Evolutionary conservation across 2,329 filamentous ascomycete genomes (phyloP).

Genomic region (Xylaria sp.): DNA sequence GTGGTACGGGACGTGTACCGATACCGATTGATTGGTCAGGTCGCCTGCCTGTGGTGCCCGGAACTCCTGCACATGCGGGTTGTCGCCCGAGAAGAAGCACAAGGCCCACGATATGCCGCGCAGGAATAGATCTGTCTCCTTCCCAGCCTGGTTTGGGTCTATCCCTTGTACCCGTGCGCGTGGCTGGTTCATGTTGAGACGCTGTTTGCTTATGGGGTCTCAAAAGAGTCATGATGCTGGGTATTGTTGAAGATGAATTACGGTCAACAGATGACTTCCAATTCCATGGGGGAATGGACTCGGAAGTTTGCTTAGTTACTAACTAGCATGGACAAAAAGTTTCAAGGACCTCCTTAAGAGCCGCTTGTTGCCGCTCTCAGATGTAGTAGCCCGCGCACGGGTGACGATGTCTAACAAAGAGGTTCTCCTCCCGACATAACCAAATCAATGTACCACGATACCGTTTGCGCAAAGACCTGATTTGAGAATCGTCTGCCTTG

Average conservation of each 20-base stretch:
- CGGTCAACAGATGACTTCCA: neutral
- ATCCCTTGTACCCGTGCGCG: neutral
- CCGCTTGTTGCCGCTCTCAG: neutral
- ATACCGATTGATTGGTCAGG: conserved; percentile 7
- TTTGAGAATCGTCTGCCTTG: neutral
- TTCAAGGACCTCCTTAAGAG: conserved; percentile 11
- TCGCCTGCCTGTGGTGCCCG: conserved; percentile 1
- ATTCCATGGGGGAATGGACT: neutral
- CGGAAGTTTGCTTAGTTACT: neutral
- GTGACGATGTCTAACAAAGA: neutral
- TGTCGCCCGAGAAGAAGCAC: conserved; percentile 19
- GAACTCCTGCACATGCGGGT: conserved; percentile 18
- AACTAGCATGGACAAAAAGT: neutral
- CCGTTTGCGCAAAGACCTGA: neutral
- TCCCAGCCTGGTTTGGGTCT: neutral
- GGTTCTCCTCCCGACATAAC: neutral
- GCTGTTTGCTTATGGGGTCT: too few species aligned
- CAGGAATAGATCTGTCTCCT: conserved; percentile 6
- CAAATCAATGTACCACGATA: neutral
- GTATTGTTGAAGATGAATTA: neutral
- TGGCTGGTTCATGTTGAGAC: neutral
- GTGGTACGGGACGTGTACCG: conserved; percentile 15
- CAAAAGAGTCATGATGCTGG: neutral
- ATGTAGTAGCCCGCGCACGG: conserved; percentile 1
- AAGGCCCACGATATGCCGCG: conserved; percentile 10